Evolutionary conservation across 345 rosid genomes (phyloP).

Genomic region (Euphorbia lathyris): DNA sequence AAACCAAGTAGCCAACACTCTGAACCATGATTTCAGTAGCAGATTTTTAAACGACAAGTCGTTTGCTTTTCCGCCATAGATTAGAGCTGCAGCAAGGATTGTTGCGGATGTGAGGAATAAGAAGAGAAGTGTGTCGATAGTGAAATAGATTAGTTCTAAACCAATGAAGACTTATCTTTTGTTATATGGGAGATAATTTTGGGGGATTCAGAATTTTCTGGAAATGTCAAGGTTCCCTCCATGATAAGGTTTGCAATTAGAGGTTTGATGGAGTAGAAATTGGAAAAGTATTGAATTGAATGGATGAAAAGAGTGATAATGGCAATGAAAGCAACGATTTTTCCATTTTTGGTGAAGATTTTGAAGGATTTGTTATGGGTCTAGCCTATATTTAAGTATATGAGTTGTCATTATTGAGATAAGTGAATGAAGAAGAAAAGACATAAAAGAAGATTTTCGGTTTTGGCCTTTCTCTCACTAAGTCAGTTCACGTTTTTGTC

Average conservation of each 20-base stretch:
- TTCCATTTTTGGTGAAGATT: constrained; percentile 38
- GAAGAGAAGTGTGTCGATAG: constrained; percentile 12
- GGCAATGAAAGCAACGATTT: constrained; percentile 37
- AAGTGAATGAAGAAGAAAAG: too few species aligned
- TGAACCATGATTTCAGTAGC: constrained; percentile 31
- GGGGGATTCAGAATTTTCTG: constrained; percentile 10
- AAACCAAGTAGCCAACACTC: constrained; percentile 41
- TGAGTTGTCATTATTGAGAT: too few species aligned
- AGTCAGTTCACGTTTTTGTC: too few species aligned
- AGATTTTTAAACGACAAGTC: constrained; percentile 25
- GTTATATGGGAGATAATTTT: constrained; percentile 24
- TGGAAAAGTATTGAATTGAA: constrained; percentile 26
- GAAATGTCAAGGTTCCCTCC: constrained; percentile 12
- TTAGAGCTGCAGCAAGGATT: constrained; percentile 38
- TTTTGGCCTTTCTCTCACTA: too few species aligned
- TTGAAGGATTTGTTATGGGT: too few species aligned
- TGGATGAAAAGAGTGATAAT: constrained; percentile 23
- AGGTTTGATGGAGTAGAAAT: constrained; percentile 29
- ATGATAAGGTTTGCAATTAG: constrained; percentile 23
- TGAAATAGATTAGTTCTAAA: constrained; percentile 21
- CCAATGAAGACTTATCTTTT: constrained; percentile 20
- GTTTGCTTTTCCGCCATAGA: constrained; percentile 18
- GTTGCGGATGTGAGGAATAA: constrained; percentile 29
- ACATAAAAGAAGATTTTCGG: too few species aligned
- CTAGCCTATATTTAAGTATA: too few species aligned